A percentile compares a stretch with the other conserved stretches of the same genome.
phyloP scores from a whole-genome alignment of 2,329 filamentous ascomycete species.

The Leptodontidium sp. region DNA sequence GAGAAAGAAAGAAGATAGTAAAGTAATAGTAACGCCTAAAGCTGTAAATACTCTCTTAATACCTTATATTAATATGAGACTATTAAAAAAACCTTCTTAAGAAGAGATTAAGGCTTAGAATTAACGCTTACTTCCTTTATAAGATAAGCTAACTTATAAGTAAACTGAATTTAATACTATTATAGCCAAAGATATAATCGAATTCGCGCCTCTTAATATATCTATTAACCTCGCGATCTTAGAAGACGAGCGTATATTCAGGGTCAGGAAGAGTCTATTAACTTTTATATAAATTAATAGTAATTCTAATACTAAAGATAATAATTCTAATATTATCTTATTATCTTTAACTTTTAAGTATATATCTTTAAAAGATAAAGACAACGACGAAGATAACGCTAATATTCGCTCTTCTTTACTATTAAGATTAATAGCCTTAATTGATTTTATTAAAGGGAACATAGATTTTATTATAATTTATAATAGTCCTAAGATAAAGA shows the following conservation, averaged over 20 bases:
- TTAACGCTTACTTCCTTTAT: neutral
- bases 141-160: neutral
- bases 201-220: neutral
- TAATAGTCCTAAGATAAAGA: too few species aligned
- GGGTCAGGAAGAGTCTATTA: neutral
- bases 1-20: neutral
- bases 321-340: too few species aligned
- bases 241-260: neutral
- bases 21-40: neutral
- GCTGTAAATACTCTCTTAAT: neutral
- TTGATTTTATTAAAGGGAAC: neutral
- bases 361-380: too few species aligned
- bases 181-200: too few species aligned
- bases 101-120: neutral
- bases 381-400: too few species aligned
- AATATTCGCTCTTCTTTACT: too few species aligned
- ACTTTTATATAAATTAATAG: neutral
- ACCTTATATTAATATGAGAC: neutral
- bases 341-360: too few species aligned
- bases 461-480: too few species aligned
- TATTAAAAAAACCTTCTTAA: neutral
- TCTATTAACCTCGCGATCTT: neutral
- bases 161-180: neutral
- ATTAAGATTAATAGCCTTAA: neutral
- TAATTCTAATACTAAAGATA: neutral